Conservation (phyloP, 257 asterid species). For the Cynanchum wilfordii region DNA sequence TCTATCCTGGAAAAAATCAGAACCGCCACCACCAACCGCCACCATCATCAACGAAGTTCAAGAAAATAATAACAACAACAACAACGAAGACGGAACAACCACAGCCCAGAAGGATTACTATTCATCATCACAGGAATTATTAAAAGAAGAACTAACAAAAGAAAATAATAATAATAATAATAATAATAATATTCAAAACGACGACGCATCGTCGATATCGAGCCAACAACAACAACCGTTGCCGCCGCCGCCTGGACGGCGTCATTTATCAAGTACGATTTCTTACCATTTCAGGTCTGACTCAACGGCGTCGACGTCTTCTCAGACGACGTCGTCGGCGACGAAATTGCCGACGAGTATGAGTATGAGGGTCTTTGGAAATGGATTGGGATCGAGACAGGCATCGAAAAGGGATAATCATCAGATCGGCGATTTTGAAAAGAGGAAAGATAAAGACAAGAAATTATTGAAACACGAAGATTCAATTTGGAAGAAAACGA, state of each 20-base stretch:
- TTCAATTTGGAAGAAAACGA: constrained; percentile 81
- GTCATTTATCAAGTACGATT: constrained; percentile 13
- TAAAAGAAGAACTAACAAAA: not conserved
- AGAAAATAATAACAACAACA: no score
- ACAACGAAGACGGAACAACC: not conserved
- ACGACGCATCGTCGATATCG: no score
- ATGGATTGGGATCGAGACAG: constrained; percentile 20
- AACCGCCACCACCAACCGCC: constrained; percentile 8
- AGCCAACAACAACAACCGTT: constrained; percentile 11
- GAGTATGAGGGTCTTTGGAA: constrained; percentile 45
- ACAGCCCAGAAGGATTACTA: not conserved
- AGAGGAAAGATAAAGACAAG: constrained; percentile 33
- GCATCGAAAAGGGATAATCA: constrained; percentile 16
- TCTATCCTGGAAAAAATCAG: constrained; percentile 25
- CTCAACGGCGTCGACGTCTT: constrained; percentile 25
- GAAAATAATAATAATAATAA: not conserved
- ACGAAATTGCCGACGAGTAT: constrained; percentile 37
- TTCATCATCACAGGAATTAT: not conserved
- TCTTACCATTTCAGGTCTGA: constrained; percentile 29
- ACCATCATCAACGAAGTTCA: not conserved
- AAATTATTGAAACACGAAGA: constrained; percentile 57
- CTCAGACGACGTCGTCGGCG: constrained; percentile 22
- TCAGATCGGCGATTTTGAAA: not conserved
- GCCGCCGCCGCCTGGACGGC: constrained; percentile 40
- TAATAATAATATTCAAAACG: no score